Evolutionary conservation across 2,329 filamentous ascomycete species (phyloP).

Genomic region (Trichocomaceae sp.): DNA sequence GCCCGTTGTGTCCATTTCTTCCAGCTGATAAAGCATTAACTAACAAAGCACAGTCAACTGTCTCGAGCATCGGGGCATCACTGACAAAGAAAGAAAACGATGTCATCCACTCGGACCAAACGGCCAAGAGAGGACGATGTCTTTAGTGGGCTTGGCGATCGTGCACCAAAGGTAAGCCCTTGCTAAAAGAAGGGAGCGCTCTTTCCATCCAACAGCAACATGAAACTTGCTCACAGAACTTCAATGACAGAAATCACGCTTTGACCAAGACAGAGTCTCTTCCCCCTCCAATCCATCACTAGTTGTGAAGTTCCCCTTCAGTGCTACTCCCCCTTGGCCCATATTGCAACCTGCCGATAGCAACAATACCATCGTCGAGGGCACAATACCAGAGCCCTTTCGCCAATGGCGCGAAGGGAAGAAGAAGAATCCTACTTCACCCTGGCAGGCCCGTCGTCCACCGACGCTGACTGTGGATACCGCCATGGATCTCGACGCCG

Average conservation of each 20-base stretch:
- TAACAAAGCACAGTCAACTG: neutral
- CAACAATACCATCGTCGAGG: conserved; percentile 19
- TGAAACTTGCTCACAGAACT: neutral
- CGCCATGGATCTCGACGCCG: conserved; percentile 28
- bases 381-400: conserved; percentile 10
- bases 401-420: conserved; percentile 10
- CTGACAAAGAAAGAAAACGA: conserved; percentile 7
- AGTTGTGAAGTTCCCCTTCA: conserved; percentile 18
- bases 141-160: conserved; percentile 57
- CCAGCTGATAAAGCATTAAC: neutral
- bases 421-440: conserved; percentile 6
- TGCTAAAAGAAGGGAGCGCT: neutral
- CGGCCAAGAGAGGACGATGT: conserved; percentile 41
- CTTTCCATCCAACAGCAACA: neutral
- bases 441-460: conserved; percentile 8
- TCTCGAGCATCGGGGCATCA: no score
- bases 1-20: neutral
- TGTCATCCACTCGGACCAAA: conserved; percentile 22
- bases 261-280: neutral
- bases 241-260: conserved; percentile 6
- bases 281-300: conserved; percentile 23
- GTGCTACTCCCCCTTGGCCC: conserved; percentile 19
- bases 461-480: conserved; percentile 13
- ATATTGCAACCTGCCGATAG: conserved; percentile 33
- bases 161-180: conserved; percentile 23